phyloP scores from a whole-genome alignment of 139 green algal species.

The Dunaliella primolecta region DNA sequence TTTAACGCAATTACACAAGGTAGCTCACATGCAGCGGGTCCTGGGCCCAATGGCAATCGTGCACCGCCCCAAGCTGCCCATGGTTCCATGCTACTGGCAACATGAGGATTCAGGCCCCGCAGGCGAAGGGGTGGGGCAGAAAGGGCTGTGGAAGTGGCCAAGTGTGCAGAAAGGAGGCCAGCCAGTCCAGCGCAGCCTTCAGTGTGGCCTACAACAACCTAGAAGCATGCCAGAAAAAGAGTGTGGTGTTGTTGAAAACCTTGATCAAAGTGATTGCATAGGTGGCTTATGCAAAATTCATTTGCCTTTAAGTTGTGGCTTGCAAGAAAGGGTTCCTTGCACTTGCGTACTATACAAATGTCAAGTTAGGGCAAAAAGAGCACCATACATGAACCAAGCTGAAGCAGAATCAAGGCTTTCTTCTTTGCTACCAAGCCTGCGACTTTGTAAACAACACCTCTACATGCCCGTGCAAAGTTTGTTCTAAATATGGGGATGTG shows the following conservation, averaged over 20 bases:
- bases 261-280: too few relatives aligned
- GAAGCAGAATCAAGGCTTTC: too few relatives aligned
- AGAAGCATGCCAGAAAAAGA: conserved; percentile 40
- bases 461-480: too few relatives aligned
- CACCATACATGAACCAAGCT: too few relatives aligned
- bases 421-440: too few relatives aligned
- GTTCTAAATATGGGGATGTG: too few relatives aligned
- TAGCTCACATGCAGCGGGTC: neutral
- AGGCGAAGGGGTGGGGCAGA: conserved; percentile 58
- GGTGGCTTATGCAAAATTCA: too few relatives aligned
- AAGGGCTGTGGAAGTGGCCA: conserved; percentile 31
- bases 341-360: neutral
- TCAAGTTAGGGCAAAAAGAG: too few relatives aligned
- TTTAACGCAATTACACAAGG: neutral
- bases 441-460: too few relatives aligned
- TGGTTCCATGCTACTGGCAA: conserved; percentile 28
- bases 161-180: conserved; percentile 59
- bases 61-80: neutral
- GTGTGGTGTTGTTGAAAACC: neutral
- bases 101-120: conserved; percentile 70
- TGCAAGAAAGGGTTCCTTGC: neutral
- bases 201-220: conserved; percentile 66
- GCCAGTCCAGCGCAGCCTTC: conserved; percentile 78
- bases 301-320: too few relatives aligned
- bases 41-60: neutral